These are phyloP conservation scores for Collybiopsis luxurians DNA, from an alignment of 768 basidiomycete genomes.

Conservation along the genomic window DNA sequence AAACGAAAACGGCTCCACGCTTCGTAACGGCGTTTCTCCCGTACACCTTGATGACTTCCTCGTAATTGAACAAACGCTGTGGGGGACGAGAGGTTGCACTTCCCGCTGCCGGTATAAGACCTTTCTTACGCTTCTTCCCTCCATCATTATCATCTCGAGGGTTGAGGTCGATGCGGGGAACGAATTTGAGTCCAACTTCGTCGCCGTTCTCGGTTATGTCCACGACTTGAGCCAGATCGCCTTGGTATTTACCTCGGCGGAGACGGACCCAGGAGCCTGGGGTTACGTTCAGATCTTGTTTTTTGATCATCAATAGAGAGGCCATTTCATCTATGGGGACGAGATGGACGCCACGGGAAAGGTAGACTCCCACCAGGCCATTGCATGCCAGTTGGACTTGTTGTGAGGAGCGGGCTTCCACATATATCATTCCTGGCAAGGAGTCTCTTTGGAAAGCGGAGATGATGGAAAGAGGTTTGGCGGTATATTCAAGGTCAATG, in stretches of 20 bases:
- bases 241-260: constrained; percentile 88
- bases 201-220: constrained; percentile 93
- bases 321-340: constrained; percentile 99
- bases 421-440: constrained; percentile 92
- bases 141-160: constrained; percentile 78
- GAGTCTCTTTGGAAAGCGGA: constrained; percentile 97
- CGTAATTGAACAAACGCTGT: constrained; percentile 89
- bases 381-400: constrained; percentile 83
- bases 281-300: constrained; percentile 76
- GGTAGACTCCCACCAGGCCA: constrained; percentile 92
- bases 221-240: constrained; percentile 93
- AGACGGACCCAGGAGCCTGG: constrained; percentile 95
- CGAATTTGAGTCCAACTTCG: constrained; percentile 87
- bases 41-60: constrained; percentile 87
- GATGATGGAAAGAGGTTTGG: constrained; percentile 77
- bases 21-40: constrained; percentile 75
- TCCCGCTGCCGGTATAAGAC: constrained; percentile 47
- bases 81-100: constrained; percentile 56
- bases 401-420: constrained; percentile 87
- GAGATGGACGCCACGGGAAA: constrained; percentile 73
- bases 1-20: constrained; percentile 75
- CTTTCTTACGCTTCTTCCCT: constrained; percentile 79
- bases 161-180: constrained; percentile 96
- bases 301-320: constrained; percentile 91
- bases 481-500: constrained; percentile 77